These are phyloP conservation scores for Epithemia pelagica DNA, from an alignment of 108 stramenopile genomes.

Conservation along the genomic window DNA sequence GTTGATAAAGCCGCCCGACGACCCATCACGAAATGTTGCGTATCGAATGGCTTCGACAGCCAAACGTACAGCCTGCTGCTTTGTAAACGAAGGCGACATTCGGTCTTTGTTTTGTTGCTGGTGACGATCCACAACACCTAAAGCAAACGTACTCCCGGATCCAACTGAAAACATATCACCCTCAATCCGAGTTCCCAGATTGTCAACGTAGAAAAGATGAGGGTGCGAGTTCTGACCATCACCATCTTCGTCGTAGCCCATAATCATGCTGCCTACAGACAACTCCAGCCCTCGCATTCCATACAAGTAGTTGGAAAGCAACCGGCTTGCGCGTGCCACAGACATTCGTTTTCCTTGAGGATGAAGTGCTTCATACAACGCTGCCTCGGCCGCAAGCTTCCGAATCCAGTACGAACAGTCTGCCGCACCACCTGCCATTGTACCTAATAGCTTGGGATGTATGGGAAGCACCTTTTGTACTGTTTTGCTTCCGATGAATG, in stretches of 20 bases:
- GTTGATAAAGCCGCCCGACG: conserved; percentile 77
- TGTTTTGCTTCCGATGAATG: conserved; percentile 82
- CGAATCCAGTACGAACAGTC: conserved; percentile 85
- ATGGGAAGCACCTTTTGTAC: conserved; percentile 82
- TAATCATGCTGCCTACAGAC: conserved; percentile 86
- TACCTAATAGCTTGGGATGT: conserved; percentile 69
- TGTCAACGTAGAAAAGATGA: conserved; percentile 79
- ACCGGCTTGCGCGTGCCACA: conserved; percentile 62
- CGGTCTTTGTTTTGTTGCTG: conserved; percentile 21
- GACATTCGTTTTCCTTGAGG: conserved; percentile 52
- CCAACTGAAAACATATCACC: conserved; percentile 85
- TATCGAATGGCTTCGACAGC: conserved; percentile 85
- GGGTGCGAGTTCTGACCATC: conserved; percentile 18
- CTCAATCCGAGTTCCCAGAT: conserved; percentile 66
- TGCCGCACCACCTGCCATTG: conserved; percentile 89
- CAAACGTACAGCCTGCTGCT: conserved; percentile 71
- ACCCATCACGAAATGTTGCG: conserved; percentile 85
- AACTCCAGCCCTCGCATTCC: conserved; percentile 42
- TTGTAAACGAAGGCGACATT: conserved; percentile 29
- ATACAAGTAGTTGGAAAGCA: conserved; percentile 65
- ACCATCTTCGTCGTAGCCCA: conserved; percentile 53
- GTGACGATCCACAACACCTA: conserved; percentile 79
- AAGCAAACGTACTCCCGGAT: conserved; percentile 81
- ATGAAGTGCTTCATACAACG: conserved; percentile 43
- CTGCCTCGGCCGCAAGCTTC: conserved; percentile 53